phyloP scores from a whole-genome alignment of 2,329 filamentous ascomycete species.

The Penicillium sp. region DNA sequence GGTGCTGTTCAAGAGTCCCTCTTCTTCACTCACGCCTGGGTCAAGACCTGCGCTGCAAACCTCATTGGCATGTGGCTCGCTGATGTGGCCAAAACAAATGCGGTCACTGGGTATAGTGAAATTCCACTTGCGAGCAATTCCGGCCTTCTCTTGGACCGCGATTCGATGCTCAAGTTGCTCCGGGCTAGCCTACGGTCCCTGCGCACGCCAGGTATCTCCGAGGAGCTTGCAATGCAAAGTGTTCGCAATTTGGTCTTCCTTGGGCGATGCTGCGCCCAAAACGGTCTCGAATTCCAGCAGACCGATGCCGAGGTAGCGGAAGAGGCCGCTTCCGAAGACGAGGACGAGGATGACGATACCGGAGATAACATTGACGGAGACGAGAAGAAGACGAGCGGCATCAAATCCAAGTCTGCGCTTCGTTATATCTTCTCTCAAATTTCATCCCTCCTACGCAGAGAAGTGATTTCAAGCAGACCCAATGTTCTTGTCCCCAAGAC shows the following conservation, averaged over 20 bases:
- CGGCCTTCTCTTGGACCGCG: slow-evolving; percentile 61
- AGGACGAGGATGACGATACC: slow-evolving; percentile 44
- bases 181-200: slow-evolving; percentile 55
- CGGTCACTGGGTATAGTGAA: slow-evolving; percentile 46
- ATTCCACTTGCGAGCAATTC: slow-evolving; percentile 63
- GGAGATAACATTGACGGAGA: slow-evolving; percentile 34
- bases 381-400: slow-evolving; percentile 19
- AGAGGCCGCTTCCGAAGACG: slow-evolving; percentile 36
- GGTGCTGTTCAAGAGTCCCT: slow-evolving; percentile 60
- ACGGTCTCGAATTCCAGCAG: slow-evolving; percentile 43
- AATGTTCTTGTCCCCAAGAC: slow-evolving; percentile 66
- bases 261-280: slow-evolving; percentile 58
- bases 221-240: slow-evolving; percentile 70
- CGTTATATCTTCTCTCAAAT: slow-evolving; percentile 74
- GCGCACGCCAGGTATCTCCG: slow-evolving; percentile 58
- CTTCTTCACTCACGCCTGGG: slow-evolving; percentile 63
- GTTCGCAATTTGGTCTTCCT: slow-evolving; percentile 80
- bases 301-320: slow-evolving; percentile 38
- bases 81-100: slow-evolving; percentile 65
- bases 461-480: slow-evolving; percentile 57
- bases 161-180: slow-evolving; percentile 57
- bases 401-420: slow-evolving; percentile 45
- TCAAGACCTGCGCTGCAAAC: slow-evolving; percentile 70
- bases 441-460: slow-evolving; percentile 70
- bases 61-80: slow-evolving; percentile 72